Percentiles rank a stretch among this genome's conserved stretches.
Conservation (phyloP, 768 basidiomycete species). For the Rubroboletus satanas region DNA sequence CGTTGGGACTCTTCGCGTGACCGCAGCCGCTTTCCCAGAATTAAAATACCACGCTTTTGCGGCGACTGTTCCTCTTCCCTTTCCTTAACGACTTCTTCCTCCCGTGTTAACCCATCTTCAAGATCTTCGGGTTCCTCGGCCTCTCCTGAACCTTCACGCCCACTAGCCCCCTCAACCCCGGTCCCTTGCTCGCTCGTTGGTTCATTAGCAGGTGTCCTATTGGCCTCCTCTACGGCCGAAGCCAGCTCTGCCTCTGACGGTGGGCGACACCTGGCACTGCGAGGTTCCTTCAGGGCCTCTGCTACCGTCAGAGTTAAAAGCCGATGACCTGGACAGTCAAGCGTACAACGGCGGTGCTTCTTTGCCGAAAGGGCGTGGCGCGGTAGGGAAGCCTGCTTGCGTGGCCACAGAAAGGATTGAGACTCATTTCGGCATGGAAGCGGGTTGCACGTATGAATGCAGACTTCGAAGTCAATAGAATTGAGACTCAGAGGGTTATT, state of each 20-base stretch:
- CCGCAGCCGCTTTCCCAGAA: constrained; percentile 18
- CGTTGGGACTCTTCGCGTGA: constrained; percentile 13
- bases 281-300: constrained; percentile 23
- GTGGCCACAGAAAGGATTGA: constrained; percentile 24
- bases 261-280: constrained; percentile 18
- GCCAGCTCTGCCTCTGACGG: constrained; percentile 21
- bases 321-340: constrained; percentile 22
- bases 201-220: not conserved
- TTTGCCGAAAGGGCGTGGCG: constrained; percentile 26
- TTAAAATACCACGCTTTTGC: not conserved
- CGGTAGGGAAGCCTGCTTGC: constrained; percentile 19
- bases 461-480: constrained; percentile 19
- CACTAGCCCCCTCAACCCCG: not conserved
- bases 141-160: constrained; percentile 9
- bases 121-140: constrained; percentile 7
- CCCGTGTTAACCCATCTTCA: constrained; percentile 9
- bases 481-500: not conserved
- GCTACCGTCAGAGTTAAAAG: constrained; percentile 12
- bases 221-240: constrained; percentile 14
- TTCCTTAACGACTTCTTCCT: constrained; percentile 3
- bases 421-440: constrained; percentile 26
- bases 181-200: not conserved
- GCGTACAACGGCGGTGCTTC: constrained; percentile 16
- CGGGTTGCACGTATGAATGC: constrained; percentile 26
- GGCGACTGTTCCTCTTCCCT: not conserved